phyloP scores from a whole-genome alignment of 768 basidiomycete species.

The Podaxis sp. region DNA sequence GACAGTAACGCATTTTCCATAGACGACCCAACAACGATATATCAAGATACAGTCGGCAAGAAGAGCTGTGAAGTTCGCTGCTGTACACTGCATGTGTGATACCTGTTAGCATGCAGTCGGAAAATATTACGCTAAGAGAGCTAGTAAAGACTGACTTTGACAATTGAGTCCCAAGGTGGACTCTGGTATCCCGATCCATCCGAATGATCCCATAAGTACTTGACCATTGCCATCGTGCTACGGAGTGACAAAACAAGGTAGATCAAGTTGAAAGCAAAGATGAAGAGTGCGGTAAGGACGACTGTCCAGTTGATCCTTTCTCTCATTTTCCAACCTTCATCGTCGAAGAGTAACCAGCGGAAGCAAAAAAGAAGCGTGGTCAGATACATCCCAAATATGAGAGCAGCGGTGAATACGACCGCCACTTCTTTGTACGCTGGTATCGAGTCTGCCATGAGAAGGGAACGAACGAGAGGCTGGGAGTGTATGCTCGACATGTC shows the following conservation, averaged over 20 bases:
- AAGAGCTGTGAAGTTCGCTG: not conserved
- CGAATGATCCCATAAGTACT: not conserved
- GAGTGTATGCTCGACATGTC: not conserved
- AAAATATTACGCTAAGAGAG: not conserved
- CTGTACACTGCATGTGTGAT: not conserved
- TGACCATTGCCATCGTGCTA: not conserved
- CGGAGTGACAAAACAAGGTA: not conserved
- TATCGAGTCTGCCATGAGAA: not conserved
- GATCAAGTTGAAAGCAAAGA: not conserved
- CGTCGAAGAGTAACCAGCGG: not conserved
- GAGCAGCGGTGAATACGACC: not conserved
- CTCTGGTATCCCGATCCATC: not conserved
- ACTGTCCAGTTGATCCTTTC: constrained; percentile 3
- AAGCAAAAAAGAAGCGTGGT: not conserved
- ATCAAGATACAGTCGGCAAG: constrained; percentile 5
- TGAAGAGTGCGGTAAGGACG: not conserved
- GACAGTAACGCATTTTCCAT: not conserved
- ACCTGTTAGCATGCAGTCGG: not conserved
- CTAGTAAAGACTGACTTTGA: not conserved
- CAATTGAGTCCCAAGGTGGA: not conserved
- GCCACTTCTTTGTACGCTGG: not conserved
- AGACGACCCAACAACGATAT: constrained; percentile 14
- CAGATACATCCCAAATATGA: not conserved
- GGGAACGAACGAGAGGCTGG: not conserved
- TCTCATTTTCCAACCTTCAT: constrained; percentile 10